Evolutionary conservation across 176 grass and related monocot genomes (phyloP).

Genomic region (Aegilops tauschii): DNA sequence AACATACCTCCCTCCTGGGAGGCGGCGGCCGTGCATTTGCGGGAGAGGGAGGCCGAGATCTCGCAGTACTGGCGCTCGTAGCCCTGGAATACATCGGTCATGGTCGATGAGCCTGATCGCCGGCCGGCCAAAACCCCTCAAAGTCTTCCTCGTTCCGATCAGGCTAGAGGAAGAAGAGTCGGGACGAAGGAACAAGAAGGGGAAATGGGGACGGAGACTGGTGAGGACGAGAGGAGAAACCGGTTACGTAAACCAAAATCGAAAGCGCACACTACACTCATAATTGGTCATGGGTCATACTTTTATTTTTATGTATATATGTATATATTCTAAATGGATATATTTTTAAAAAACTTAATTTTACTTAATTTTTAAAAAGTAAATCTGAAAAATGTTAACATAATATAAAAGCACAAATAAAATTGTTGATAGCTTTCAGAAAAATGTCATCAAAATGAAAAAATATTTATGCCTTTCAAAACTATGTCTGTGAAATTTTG

Average conservation of each 20-base stretch:
- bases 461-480: too few relatives aligned
- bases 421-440: too few relatives aligned
- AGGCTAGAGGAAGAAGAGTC: neutral
- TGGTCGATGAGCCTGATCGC: constrained; percentile 33
- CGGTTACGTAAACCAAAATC: neutral
- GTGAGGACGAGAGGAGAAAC: too few relatives aligned
- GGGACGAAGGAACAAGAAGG: neutral
- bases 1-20: constrained; percentile 62
- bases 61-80: constrained; percentile 92
- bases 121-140: neutral
- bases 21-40: constrained; percentile 66
- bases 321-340: too few relatives aligned
- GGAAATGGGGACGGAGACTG: neutral
- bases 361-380: too few relatives aligned
- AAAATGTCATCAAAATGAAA: too few relatives aligned
- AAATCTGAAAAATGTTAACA: too few relatives aligned
- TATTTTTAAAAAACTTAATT: too few relatives aligned
- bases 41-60: constrained; percentile 73
- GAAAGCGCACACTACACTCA: neutral
- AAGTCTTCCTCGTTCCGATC: constrained; percentile 18
- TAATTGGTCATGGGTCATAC: too few relatives aligned
- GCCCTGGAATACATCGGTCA: constrained; percentile 75
- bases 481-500: too few relatives aligned
- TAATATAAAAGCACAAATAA: too few relatives aligned
- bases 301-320: too few relatives aligned